phyloP scores from a whole-genome alignment of 495 filamentous ascomycete genomes.

The Bryoglossum gracile region DNA sequence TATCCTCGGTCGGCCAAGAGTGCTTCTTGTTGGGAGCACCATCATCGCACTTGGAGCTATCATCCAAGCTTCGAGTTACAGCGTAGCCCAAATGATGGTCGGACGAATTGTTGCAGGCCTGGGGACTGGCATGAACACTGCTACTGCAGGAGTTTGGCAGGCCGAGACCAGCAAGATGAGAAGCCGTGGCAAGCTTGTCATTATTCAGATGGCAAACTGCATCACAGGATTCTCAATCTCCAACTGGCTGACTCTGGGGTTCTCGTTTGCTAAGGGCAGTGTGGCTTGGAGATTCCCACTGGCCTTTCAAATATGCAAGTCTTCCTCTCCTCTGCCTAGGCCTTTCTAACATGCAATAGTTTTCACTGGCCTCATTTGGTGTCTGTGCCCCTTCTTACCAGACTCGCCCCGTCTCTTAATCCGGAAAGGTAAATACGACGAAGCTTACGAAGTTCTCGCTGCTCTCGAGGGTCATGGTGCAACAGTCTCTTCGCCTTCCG shows the following conservation, averaged over 20 bases:
- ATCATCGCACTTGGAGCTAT: conserved; percentile 26
- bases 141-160: conserved; percentile 24
- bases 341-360: conserved; percentile 42
- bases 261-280: conserved; percentile 66
- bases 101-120: conserved; percentile 46
- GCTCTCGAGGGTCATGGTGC: conserved; percentile 53
- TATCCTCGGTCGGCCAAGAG: conserved; percentile 22
- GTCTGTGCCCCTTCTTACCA: conserved; percentile 57
- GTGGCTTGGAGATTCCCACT: conserved; percentile 28
- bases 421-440: conserved; percentile 53
- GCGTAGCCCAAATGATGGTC: conserved; percentile 44
- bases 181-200: conserved; percentile 14
- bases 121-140: conserved; percentile 36
- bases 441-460: conserved; percentile 61
- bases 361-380: conserved; percentile 56
- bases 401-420: conserved; percentile 72
- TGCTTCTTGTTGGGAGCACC: conserved; percentile 22
- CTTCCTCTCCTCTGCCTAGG: not conserved
- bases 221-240: conserved; percentile 43
- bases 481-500: conserved; percentile 40
- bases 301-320: conserved; percentile 12
- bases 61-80: conserved; percentile 39
- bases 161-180: conserved; percentile 9
- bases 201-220: conserved; percentile 5
- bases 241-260: conserved; percentile 74